Conservation (phyloP, 495 filamentous ascomycete genomes). For the Penicillium malachiteum region DNA sequence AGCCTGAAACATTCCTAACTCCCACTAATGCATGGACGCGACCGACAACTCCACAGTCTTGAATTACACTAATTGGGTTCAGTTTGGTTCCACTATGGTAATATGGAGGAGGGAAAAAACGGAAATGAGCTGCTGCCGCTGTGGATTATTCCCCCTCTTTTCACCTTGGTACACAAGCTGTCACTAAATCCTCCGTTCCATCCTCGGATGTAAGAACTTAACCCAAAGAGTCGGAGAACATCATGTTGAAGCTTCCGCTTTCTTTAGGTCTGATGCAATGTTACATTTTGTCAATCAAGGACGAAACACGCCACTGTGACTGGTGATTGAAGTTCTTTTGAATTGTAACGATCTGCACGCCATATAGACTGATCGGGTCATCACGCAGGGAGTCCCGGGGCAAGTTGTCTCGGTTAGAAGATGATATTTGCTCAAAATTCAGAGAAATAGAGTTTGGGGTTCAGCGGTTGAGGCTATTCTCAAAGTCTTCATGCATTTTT, state of each 20-base stretch:
- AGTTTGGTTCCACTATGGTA: not conserved
- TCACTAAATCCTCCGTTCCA: conserved; percentile 9
- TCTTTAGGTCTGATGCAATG: not conserved
- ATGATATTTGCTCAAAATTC: not conserved
- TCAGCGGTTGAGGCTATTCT: conserved; percentile 12
- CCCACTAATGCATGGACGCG: conserved; percentile 15
- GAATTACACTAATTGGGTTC: no score
- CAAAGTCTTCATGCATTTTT: not conserved
- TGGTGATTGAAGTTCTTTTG: not conserved
- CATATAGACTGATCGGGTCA: conserved; percentile 3
- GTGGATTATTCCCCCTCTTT: not conserved
- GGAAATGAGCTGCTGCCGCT: no score
- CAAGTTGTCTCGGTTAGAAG: not conserved
- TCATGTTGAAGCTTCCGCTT: not conserved
- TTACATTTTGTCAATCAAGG: conserved; percentile 8
- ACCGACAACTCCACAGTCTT: conserved; percentile 3
- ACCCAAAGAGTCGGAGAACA: conserved; percentile 8
- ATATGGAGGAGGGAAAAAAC: not conserved
- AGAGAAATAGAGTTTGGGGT: conserved; percentile 1
- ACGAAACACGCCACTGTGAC: conserved; percentile 8
- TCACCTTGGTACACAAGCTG: not conserved
- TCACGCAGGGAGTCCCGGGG: not conserved
- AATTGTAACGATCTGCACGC: not conserved
- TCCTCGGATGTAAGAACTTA: conserved; percentile 17
- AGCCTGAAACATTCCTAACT: conserved; percentile 18